A percentile compares a stretch with the other conserved stretches of the same genome.
Conservation (phyloP, 805 yeast genomes). For the Lipomyces sp. region DNA sequence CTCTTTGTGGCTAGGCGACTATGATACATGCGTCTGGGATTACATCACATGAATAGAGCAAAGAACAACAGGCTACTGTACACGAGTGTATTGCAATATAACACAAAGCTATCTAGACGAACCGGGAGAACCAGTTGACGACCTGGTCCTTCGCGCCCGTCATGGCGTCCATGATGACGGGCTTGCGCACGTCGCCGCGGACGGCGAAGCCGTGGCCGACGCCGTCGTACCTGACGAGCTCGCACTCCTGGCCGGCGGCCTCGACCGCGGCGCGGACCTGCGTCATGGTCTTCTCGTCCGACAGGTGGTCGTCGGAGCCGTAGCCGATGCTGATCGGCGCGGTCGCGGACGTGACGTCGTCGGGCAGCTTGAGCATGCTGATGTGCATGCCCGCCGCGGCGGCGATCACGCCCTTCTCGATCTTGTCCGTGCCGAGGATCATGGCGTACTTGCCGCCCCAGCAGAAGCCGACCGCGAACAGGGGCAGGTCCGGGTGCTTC, state of each 20-base stretch:
- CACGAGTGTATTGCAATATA: no score
- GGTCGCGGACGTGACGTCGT: neutral
- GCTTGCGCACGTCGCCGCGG: slow-evolving; percentile 4
- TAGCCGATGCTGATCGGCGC: neutral
- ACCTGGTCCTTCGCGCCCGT: slow-evolving; percentile 5
- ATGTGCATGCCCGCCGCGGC: slow-evolving; percentile 12
- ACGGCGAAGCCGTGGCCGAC: slow-evolving; percentile 12
- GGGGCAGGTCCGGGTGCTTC: neutral
- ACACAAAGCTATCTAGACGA: no score
- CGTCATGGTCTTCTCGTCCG: neutral
- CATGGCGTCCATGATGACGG: neutral
- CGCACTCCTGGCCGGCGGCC: neutral
- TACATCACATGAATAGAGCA: no score
- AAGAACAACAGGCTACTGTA: no score
- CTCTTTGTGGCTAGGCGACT: no score
- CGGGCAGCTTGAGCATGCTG: slow-evolving; percentile 4
- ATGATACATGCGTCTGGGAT: no score
- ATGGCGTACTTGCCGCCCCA: slow-evolving; percentile 13
- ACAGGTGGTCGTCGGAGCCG: slow-evolving; percentile 1
- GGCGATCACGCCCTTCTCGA: neutral
- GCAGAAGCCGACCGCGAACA: slow-evolving; percentile 17
- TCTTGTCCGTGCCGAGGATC: neutral
- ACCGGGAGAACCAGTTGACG: no score
- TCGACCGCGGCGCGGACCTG: neutral
- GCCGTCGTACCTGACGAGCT: slow-evolving; percentile 4